A percentile compares a stretch with the other conserved stretches of the same genome.
These are phyloP conservation scores for Purpureocillium takamizusanense DNA, from an alignment of 2,329 filamentous ascomycete species.

Conservation along the genomic window DNA sequence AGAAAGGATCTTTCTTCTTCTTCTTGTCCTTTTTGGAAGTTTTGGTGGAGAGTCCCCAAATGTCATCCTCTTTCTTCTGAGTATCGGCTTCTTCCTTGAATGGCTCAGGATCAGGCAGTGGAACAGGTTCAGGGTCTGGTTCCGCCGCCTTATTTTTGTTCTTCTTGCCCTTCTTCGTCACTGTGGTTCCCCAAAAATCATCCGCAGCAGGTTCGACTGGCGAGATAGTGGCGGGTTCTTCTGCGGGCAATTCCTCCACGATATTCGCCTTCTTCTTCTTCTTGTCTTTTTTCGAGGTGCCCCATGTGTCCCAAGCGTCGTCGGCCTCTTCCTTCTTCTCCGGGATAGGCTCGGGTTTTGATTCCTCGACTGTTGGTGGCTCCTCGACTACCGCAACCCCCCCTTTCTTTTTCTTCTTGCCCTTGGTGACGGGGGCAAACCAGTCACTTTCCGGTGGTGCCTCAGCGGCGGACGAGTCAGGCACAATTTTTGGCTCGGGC, in stretches of 20 bases:
- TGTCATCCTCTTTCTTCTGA: conserved; percentile 20
- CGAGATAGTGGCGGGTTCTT: conserved; percentile 2
- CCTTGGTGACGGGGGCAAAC: conserved; percentile 16
- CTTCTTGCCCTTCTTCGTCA: conserved; percentile 18
- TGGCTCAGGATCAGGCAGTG: conserved; percentile 15
- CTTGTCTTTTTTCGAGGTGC: conserved; percentile 19
- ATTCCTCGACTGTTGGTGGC: conserved; percentile 8
- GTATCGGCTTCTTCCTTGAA: conserved; percentile 11
- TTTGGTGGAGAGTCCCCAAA: conserved; percentile 18
- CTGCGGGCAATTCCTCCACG: conserved; percentile 2
- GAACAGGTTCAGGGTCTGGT: conserved; percentile 13
- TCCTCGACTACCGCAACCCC: conserved; percentile 12
- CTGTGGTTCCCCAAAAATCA: conserved; percentile 1
- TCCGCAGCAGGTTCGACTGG: neutral
- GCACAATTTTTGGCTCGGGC: too few relatives aligned
- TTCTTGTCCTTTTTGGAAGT: conserved; percentile 21
- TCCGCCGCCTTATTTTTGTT: conserved; percentile 24
- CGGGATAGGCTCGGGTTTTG: conserved; percentile 12
- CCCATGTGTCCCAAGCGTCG: conserved; percentile 22
- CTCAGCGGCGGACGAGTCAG: conserved; percentile 5
- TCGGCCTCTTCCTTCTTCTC: conserved; percentile 18
- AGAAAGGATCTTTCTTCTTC: conserved; percentile 14
- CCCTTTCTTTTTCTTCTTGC: conserved; percentile 27
- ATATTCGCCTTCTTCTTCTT: conserved; percentile 17
- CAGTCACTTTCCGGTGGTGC: conserved; percentile 11